Percentiles rank a stretch among this genome's conserved stretches.
Evolutionary conservation across 2,329 filamentous ascomycete genomes (phyloP).

Genomic region (Ilyonectria destructans): DNA sequence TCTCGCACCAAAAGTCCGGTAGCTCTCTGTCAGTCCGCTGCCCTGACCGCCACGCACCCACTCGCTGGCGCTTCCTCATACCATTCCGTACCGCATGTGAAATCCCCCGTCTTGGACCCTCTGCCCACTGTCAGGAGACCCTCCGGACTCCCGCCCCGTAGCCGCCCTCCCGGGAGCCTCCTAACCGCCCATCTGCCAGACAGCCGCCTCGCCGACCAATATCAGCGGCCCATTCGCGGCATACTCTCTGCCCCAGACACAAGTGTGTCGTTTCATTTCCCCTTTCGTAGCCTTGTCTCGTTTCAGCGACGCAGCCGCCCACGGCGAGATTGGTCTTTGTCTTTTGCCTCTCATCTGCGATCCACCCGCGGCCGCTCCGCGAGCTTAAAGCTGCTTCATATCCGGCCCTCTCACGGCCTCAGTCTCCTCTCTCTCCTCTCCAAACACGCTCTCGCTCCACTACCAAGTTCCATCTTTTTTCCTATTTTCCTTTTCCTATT

Average conservation of each 20-base stretch:
- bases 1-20: not conserved
- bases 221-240: slow-evolving; percentile 60
- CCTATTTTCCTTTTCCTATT: slow-evolving; percentile 43
- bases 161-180: slow-evolving; percentile 39
- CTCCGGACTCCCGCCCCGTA: slow-evolving; percentile 31
- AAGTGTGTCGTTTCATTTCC: slow-evolving; percentile 67
- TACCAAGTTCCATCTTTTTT: slow-evolving; percentile 41
- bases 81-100: slow-evolving; percentile 32
- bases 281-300: slow-evolving; percentile 44
- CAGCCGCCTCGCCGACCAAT: slow-evolving; percentile 69
- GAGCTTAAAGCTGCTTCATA: slow-evolving; percentile 54
- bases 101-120: slow-evolving; percentile 21
- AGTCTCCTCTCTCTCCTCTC: slow-evolving; percentile 43
- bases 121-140: slow-evolving; percentile 28
- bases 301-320: slow-evolving; percentile 53
- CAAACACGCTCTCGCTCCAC: slow-evolving; percentile 48
- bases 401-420: slow-evolving; percentile 47
- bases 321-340: slow-evolving; percentile 50
- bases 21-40: not conserved
- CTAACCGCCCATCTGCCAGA: slow-evolving; percentile 56
- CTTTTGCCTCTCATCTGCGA: slow-evolving; percentile 37
- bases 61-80: slow-evolving; percentile 47
- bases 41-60: slow-evolving; percentile 17
- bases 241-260: slow-evolving; percentile 66
- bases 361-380: slow-evolving; percentile 43